phyloP scores from a whole-genome alignment of 345 rosid genomes.

The Aegle marmelos region DNA sequence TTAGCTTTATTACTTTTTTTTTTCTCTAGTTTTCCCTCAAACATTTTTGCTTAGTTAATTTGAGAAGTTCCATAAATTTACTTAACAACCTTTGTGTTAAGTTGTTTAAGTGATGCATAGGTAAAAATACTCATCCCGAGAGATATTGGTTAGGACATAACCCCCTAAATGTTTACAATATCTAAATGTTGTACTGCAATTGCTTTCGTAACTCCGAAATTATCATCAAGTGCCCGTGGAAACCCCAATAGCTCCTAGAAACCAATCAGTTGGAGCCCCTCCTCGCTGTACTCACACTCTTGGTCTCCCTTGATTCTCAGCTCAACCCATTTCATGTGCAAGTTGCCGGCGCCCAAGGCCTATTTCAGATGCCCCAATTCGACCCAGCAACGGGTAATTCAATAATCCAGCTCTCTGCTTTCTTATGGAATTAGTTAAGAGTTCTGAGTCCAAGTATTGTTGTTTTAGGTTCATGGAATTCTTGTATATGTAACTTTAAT shows the following conservation, averaged over 20 bases:
- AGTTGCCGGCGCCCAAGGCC: slow-evolving; percentile 51
- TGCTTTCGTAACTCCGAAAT: neutral
- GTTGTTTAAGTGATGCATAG: neutral
- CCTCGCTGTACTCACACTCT: slow-evolving; percentile 33
- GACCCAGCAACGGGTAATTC: slow-evolving; percentile 50
- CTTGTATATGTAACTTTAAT: neutral
- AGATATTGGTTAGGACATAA: neutral
- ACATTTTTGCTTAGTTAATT: no score
- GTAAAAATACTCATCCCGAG: neutral
- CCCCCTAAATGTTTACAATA: slow-evolving; percentile 5
- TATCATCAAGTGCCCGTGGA: slow-evolving; percentile 11
- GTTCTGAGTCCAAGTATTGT: neutral
- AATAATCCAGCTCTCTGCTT: neutral
- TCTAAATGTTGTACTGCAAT: neutral
- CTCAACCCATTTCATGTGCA: neutral
- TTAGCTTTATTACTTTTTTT: no score
- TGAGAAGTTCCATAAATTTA: no score
- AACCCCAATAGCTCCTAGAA: slow-evolving; percentile 6
- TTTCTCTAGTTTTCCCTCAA: no score
- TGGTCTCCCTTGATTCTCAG: slow-evolving; percentile 21
- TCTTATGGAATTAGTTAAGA: neutral
- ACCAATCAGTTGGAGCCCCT: slow-evolving; percentile 43
- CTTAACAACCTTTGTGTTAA: no score
- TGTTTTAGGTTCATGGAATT: neutral
- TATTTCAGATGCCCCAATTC: slow-evolving; percentile 61